Conservation (phyloP, 768 basidiomycete genomes). For the Wakefieldia striispora region DNA sequence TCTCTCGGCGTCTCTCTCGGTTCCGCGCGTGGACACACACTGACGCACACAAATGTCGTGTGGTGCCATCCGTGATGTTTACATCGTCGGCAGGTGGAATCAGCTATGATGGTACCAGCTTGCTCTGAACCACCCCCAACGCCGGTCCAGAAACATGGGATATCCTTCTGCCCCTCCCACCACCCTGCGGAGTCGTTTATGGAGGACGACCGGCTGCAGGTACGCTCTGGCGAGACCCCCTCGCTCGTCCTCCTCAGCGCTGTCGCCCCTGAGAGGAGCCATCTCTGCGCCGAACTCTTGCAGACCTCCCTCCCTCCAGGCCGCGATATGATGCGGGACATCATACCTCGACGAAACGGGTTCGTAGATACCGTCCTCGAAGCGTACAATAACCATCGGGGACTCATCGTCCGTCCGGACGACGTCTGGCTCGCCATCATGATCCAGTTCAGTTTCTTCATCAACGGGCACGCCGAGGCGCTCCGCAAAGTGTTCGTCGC, state of each 20-base stretch:
- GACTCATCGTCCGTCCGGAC: constrained; percentile 46
- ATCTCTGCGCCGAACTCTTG: constrained; percentile 24
- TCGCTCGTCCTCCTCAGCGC: constrained; percentile 20
- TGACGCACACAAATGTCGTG: not conserved
- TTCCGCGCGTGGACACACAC: too few species aligned
- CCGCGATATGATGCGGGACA: constrained; percentile 24
- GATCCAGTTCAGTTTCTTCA: constrained; percentile 39
- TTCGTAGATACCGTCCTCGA: constrained; percentile 36
- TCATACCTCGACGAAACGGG: constrained; percentile 32
- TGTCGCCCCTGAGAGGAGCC: constrained; percentile 21
- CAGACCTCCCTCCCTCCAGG: constrained; percentile 26
- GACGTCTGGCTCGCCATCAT: constrained; percentile 44
- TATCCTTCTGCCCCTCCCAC: constrained; percentile 25
- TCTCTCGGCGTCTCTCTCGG: not conserved
- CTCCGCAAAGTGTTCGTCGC: constrained; percentile 33
- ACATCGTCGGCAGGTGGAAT: not conserved
- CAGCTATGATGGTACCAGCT: not conserved
- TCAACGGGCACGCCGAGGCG: constrained; percentile 36
- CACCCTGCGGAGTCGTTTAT: constrained; percentile 29
- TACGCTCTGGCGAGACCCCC: constrained; percentile 21
- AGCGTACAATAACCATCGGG: constrained; percentile 35
- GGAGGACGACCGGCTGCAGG: constrained; percentile 27
- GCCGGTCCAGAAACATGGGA: not conserved
- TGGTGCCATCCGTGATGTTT: too few species aligned
- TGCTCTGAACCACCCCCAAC: not conserved